phyloP scores from a whole-genome alignment of 2,329 filamentous ascomycete genomes.

The Truncatella angustata region DNA sequence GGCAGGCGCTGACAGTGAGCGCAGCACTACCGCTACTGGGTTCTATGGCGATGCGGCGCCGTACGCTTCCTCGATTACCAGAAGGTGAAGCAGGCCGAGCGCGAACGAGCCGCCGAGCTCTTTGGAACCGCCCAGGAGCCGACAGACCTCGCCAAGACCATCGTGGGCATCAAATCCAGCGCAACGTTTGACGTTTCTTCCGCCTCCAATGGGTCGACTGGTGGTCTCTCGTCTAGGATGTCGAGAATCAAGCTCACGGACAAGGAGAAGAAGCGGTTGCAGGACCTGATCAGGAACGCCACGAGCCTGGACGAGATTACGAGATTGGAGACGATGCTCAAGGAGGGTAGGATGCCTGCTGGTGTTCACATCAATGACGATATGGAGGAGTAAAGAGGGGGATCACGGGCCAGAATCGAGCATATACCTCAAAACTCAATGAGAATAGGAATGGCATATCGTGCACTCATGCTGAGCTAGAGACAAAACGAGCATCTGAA shows the following conservation, averaged over 20 bases:
- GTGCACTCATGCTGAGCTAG: neutral
- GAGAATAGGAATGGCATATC: neutral
- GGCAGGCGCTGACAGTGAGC: neutral
- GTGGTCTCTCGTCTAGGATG: constrained; percentile 56
- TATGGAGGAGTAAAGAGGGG: constrained; percentile 69
- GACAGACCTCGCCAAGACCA: constrained; percentile 77
- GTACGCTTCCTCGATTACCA: constrained; percentile 90
- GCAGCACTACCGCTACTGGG: constrained; percentile 88
- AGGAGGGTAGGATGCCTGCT: constrained; percentile 80
- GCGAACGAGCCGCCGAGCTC: constrained; percentile 70
- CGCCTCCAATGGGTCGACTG: constrained; percentile 41
- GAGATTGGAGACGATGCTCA: constrained; percentile 84
- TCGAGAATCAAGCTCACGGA: constrained; percentile 83
- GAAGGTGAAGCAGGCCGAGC: constrained; percentile 87
- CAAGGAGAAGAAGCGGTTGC: constrained; percentile 79
- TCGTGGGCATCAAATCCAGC: constrained; percentile 80
- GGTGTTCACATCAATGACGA: constrained; percentile 57
- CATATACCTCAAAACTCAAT: neutral
- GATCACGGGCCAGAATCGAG: too few relatives aligned
- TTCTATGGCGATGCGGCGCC: constrained; percentile 80
- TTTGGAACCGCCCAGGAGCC: constrained; percentile 81
- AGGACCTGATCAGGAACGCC: constrained; percentile 84
- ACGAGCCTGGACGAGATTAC: constrained; percentile 89
- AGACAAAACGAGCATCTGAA: too few relatives aligned
- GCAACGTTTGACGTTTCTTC: constrained; percentile 60